A percentile compares a stretch with the other conserved stretches of the same genome.
phyloP scores from a whole-genome alignment of 2,329 filamentous ascomycete genomes.

The Colletotrichum liriopes region DNA sequence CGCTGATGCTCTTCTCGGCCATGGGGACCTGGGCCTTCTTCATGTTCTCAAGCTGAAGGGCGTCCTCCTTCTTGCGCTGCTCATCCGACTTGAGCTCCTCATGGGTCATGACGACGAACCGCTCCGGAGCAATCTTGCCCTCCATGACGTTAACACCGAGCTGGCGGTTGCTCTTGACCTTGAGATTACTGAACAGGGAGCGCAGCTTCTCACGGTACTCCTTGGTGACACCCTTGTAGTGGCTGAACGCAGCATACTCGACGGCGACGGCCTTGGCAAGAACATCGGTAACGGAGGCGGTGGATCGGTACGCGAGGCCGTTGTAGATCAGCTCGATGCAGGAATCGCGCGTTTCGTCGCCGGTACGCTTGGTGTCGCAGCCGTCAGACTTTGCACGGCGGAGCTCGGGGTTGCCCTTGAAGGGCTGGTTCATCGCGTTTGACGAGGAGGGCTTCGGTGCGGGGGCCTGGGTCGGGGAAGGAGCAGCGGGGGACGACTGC shows the following conservation, averaged over 20 bases:
- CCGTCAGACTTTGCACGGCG: constrained; percentile 85
- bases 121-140: constrained; percentile 79
- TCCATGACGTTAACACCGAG: constrained; percentile 83
- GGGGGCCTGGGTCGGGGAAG: constrained; percentile 66
- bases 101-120: constrained; percentile 88
- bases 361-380: constrained; percentile 83
- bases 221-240: constrained; percentile 78
- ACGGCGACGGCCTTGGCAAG: constrained; percentile 85
- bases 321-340: constrained; percentile 96
- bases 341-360: constrained; percentile 81
- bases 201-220: constrained; percentile 92
- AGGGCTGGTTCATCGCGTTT: constrained; percentile 55
- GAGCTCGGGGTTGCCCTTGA: constrained; percentile 80
- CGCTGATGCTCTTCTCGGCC: constrained; percentile 91
- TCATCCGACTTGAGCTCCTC: constrained; percentile 93
- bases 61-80: constrained; percentile 81
- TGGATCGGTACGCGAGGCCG: constrained; percentile 81
- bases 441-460: constrained; percentile 63
- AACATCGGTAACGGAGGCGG: constrained; percentile 79
- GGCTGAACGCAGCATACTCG: constrained; percentile 82
- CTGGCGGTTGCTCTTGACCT: constrained; percentile 88
- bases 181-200: constrained; percentile 94
- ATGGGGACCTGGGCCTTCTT: constrained; percentile 96
- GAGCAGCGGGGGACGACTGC: constrained; percentile 60
- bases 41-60: constrained; percentile 93